phyloP scores from a whole-genome alignment of 352 stramenopile species.

The Lagenidium sp. region DNA sequence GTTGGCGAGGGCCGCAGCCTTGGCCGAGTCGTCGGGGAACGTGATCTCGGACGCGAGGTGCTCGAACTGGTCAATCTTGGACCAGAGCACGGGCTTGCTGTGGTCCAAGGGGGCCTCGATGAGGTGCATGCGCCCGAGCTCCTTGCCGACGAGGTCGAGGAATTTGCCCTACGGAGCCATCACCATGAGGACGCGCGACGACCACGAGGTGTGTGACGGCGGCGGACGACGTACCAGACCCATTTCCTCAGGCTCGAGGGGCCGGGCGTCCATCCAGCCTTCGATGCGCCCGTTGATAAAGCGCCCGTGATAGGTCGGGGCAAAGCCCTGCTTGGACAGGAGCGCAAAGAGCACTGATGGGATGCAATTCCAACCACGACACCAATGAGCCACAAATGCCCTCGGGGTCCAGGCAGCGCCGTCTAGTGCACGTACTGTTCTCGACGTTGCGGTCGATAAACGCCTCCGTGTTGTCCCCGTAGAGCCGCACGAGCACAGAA shows the following conservation, averaged over 20 bases:
- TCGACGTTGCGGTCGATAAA: constrained; percentile 90
- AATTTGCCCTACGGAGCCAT: no score
- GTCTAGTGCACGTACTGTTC: constrained; percentile 55
- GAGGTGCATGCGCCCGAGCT: constrained; percentile 84
- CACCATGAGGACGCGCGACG: no score
- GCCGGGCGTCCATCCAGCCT: constrained; percentile 77
- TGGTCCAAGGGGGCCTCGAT: constrained; percentile 65
- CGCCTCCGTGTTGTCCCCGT: constrained; percentile 89
- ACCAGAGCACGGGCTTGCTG: constrained; percentile 58
- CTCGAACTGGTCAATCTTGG: constrained; percentile 76
- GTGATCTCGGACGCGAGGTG: constrained; percentile 57
- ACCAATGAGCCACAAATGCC: constrained; percentile 1
- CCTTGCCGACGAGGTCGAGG: constrained; percentile 75
- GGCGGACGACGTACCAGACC: constrained; percentile 32
- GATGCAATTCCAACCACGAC: constrained; percentile 4
- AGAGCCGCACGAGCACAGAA: constrained; percentile 87
- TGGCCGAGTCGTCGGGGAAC: constrained; percentile 38
- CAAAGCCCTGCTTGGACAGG: constrained; percentile 76
- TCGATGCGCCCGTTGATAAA: constrained; percentile 92
- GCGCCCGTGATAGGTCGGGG: constrained; percentile 83
- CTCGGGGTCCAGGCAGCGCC: not conserved
- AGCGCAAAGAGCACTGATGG: constrained; percentile 72
- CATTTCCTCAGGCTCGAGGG: constrained; percentile 87
- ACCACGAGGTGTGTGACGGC: no score
- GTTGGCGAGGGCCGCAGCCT: constrained; percentile 41